Conservation (phyloP, 306 rosid genomes). For the Pachyrhizus erosus region DNA sequence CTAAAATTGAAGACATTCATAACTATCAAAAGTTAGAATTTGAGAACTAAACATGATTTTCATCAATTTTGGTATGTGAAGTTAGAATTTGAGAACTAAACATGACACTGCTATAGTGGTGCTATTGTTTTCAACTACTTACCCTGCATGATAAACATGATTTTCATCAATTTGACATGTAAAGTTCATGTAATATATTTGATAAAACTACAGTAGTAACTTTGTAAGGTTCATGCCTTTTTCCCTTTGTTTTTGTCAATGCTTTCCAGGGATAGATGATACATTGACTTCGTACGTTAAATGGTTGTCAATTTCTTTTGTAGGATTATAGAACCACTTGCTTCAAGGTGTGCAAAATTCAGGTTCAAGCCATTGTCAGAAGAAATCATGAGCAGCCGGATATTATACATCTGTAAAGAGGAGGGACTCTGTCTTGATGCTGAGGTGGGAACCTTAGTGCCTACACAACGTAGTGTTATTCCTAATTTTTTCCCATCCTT, state of each 20-base stretch:
- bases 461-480: conserved; percentile 16
- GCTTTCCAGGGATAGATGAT: conserved; percentile 12
- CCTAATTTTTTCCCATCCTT: neutral
- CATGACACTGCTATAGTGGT: neutral
- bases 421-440: conserved; percentile 85
- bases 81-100: neutral
- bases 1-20: neutral
- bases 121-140: neutral
- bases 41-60: neutral
- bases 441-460: conserved; percentile 59
- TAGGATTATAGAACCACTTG: conserved; percentile 98
- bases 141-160: neutral
- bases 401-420: conserved; percentile 77
- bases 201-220: neutral
- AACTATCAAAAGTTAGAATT: neutral
- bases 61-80: too few species aligned
- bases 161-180: conserved; percentile 16
- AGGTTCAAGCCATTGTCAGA: conserved; percentile 97
- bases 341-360: conserved; percentile 96
- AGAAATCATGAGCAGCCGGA: conserved; percentile 79
- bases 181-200: neutral
- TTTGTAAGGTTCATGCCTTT: conserved; percentile 25
- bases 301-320: conserved; percentile 39
- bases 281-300: conserved; percentile 18
- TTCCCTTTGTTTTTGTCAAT: neutral